Evolutionary conservation across 2,329 filamentous ascomycete species (phyloP).

Genomic region (Colletotrichum camelliae): DNA sequence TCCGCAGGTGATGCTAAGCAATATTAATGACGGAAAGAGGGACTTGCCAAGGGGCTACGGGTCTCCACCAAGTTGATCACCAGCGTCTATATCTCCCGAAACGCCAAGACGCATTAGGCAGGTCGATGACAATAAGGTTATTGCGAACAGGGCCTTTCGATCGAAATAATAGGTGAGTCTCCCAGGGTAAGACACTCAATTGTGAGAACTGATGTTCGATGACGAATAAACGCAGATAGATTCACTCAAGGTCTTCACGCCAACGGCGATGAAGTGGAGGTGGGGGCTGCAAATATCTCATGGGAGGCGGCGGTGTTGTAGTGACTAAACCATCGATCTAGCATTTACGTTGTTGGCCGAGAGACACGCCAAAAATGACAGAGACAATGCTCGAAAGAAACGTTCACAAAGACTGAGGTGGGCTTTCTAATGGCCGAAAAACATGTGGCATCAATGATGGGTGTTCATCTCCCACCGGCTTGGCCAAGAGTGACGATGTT

Average conservation of each 20-base stretch:
- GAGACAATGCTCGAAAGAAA: not conserved
- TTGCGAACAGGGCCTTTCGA: not conserved
- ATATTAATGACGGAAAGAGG: not conserved
- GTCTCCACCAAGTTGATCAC: not conserved
- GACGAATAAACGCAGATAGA: not conserved
- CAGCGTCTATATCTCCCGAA: not conserved
- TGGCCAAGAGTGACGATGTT: not conserved
- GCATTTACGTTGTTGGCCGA: not conserved
- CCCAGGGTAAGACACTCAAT: not conserved
- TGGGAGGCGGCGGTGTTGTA: not conserved
- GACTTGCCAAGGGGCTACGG: not conserved
- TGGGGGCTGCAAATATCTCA: not conserved
- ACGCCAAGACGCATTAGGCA: not conserved
- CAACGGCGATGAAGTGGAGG: not conserved
- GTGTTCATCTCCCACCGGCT: not conserved
- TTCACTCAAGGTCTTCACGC: fast-evolving
- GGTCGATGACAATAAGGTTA: not conserved
- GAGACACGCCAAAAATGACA: not conserved
- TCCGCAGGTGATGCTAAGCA: not conserved
- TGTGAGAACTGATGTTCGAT: not conserved
- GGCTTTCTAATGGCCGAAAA: not conserved
- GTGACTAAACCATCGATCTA: not conserved
- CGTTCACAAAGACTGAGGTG: not conserved
- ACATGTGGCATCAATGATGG: not conserved
- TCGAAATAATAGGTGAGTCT: not conserved